Percentiles rank a stretch among this genome's conserved stretches.
These are phyloP conservation scores for Trypanosoma melophagium DNA, from an alignment of 208 protist species.

Conservation along the genomic window DNA sequence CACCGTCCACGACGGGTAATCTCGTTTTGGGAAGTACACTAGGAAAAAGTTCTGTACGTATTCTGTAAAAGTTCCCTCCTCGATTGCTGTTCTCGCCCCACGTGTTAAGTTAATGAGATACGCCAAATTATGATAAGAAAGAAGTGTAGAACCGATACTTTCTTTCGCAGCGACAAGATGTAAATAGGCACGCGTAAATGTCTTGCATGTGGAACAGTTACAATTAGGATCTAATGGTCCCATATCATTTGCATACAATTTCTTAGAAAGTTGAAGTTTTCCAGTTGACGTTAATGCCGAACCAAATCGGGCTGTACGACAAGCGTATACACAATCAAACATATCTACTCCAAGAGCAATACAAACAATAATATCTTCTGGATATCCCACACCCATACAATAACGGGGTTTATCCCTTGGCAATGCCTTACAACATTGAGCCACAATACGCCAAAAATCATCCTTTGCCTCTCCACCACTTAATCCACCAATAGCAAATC, in stretches of 20 bases:
- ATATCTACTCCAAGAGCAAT: slow-evolving; percentile 98
- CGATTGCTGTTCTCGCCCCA: slow-evolving; percentile 80
- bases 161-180: slow-evolving; percentile 90
- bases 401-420: slow-evolving; percentile 96
- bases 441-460: slow-evolving; percentile 95
- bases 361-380: slow-evolving; percentile 98
- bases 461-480: slow-evolving; percentile 98
- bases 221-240: slow-evolving; percentile 88
- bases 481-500: slow-evolving; percentile 99
- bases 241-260: slow-evolving; percentile 69
- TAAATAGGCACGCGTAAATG: slow-evolving; percentile 94
- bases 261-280: slow-evolving; percentile 78
- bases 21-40: slow-evolving; percentile 70
- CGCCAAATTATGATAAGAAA: slow-evolving; percentile 98
- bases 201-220: slow-evolving; percentile 88
- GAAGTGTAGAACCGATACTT: slow-evolving; percentile 86
- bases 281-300: slow-evolving; percentile 90
- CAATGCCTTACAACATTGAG: slow-evolving; percentile 88
- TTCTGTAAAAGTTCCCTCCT: slow-evolving; percentile 70
- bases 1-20: slow-evolving; percentile 90
- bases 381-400: slow-evolving; percentile 99
- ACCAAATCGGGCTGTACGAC: slow-evolving; percentile 96
- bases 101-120: slow-evolving; percentile 95
- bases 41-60: slow-evolving; percentile 91
- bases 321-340: slow-evolving; percentile 99